Percentiles rank a stretch among this genome's conserved stretches.
Conservation (phyloP, 768 basidiomycete genomes). For the Terana coerulea region DNA sequence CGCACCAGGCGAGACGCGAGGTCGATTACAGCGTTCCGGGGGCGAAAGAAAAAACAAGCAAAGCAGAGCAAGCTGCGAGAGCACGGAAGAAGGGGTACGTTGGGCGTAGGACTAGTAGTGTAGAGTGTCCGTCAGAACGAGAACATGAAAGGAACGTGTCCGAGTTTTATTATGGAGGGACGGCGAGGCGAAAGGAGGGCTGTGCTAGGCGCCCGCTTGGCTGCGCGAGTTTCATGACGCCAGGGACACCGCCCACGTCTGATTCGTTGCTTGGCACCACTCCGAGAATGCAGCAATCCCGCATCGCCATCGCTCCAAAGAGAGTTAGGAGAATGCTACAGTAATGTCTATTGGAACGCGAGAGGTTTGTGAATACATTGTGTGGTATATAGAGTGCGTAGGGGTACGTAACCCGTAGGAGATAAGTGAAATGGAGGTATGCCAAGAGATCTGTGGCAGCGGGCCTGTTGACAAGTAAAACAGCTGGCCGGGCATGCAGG, state of each 20-base stretch:
- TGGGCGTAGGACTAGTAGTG: slow-evolving; percentile 8
- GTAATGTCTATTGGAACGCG: neutral
- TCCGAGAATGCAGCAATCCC: too few relatives aligned
- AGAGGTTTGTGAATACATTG: neutral
- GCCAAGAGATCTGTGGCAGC: too few relatives aligned
- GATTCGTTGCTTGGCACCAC: too few relatives aligned
- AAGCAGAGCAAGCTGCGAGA: neutral
- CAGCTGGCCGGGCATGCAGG: neutral
- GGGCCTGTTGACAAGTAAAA: too few relatives aligned
- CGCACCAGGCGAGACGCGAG: slow-evolving; percentile 2
- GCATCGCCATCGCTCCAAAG: too few relatives aligned
- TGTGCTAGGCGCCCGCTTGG: neutral
- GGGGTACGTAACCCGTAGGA: too few relatives aligned
- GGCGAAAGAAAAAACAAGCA: slow-evolving; percentile 7
- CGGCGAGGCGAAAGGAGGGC: slow-evolving; percentile 8
- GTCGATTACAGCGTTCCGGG: neutral
- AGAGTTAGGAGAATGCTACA: slow-evolving; percentile 1
- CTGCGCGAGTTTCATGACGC: neutral
- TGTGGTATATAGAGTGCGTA: slow-evolving; percentile 5
- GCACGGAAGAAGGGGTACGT: neutral
- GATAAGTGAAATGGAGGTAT: neutral
- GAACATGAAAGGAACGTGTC: slow-evolving; percentile 4
- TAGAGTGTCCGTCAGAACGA: slow-evolving; percentile 6
- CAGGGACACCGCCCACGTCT: slow-evolving; percentile 2
- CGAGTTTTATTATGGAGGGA: neutral